A percentile compares a stretch with the other conserved stretches of the same genome.
Conservation (phyloP, 2,329 filamentous ascomycete species). For the Epicoccum nigrum region DNA sequence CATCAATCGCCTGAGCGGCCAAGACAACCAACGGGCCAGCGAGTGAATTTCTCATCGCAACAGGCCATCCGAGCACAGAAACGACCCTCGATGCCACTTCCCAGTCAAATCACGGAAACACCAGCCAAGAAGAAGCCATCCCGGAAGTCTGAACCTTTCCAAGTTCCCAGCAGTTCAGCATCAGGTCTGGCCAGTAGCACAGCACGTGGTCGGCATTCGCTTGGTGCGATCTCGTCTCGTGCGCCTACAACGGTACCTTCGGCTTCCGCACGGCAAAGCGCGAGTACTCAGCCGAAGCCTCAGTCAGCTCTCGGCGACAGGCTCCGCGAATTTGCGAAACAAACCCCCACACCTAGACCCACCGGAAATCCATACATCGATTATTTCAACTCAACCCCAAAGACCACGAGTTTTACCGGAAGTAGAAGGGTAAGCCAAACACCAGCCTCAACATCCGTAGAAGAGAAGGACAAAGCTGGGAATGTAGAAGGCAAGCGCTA, state of each 20-base stretch:
- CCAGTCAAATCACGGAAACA: background rate
- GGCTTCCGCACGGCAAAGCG: background rate
- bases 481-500: conserved; percentile 11
- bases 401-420: conserved; percentile 27
- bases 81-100: conserved; percentile 8
- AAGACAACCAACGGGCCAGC: too few relatives aligned
- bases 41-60: too few relatives aligned
- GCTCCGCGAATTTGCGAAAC: background rate
- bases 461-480: background rate
- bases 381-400: conserved; percentile 21
- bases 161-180: background rate
- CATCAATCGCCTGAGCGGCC: conserved; percentile 1
- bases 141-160: conserved; percentile 9
- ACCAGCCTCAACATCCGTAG: background rate
- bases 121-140: conserved; percentile 3
- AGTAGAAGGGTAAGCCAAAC: conserved; percentile 29
- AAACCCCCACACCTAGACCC: background rate
- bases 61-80: background rate
- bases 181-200: background rate
- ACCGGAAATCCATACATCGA: conserved; percentile 25
- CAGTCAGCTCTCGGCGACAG: background rate
- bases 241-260: background rate
- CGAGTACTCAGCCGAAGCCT: background rate
- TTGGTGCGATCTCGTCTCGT: conserved; percentile 15
- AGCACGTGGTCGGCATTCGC: conserved; percentile 24